Conservation (phyloP, 2,329 filamentous ascomycete species). For the Trichoderma atrobrunneum region DNA sequence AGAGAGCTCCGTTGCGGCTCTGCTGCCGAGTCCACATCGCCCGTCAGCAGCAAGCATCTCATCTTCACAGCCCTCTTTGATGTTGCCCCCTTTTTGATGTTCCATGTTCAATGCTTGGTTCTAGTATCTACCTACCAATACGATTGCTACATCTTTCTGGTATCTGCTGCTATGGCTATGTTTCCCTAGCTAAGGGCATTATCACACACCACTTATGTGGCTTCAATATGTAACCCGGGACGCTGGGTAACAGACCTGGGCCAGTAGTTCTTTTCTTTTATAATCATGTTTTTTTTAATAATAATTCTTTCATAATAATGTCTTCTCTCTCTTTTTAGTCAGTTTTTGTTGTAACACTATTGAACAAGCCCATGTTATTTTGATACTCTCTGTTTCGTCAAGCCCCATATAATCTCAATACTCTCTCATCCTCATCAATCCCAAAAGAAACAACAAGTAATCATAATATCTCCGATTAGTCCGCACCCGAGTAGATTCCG, state of each 20-base stretch:
- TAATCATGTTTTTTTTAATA: not conserved
- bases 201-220: not conserved
- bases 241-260: not conserved
- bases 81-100: not conserved
- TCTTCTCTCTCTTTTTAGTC: not conserved
- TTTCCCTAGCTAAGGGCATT: not conserved
- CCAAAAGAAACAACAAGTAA: not conserved
- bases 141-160: not conserved
- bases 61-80: not conserved
- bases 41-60: not conserved
- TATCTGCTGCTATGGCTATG: not conserved
- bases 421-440: not conserved
- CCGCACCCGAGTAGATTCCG: constrained; percentile 35
- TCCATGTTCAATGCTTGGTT: not conserved
- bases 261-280: not conserved
- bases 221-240: not conserved
- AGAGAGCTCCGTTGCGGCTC: not conserved
- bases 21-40: not conserved
- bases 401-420: not conserved
- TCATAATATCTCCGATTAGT: not conserved
- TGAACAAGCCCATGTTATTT: not conserved
- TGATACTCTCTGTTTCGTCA: not conserved
- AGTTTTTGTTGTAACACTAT: not conserved
- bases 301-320: not conserved
- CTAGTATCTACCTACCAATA: not conserved